Conservation (phyloP, 352 stramenopile genomes). For the Globisporangium acanthophoron region DNA sequence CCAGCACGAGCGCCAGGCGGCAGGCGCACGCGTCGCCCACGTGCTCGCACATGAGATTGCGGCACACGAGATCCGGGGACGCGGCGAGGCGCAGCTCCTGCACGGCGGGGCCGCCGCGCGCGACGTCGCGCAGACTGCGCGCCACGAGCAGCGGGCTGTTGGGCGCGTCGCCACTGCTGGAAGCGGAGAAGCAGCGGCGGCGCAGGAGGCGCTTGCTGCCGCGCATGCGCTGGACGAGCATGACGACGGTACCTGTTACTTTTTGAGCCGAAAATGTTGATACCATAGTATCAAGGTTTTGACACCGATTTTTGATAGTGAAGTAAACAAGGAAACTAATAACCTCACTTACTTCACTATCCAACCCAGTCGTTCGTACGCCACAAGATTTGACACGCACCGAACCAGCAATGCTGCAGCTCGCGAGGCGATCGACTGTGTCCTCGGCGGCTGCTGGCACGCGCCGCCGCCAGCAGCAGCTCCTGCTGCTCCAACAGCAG, state of each 20-base stretch:
- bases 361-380: too few species aligned
- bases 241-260: too few species aligned
- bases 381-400: too few species aligned
- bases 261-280: too few species aligned
- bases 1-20: constrained; percentile 71
- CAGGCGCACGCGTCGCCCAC: constrained; percentile 83
- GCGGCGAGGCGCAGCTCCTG: constrained; percentile 58
- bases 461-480: background rate
- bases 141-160: background rate
- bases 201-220: too few species aligned
- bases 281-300: too few species aligned
- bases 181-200: background rate
- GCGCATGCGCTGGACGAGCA: too few species aligned
- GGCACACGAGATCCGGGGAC: constrained; percentile 86
- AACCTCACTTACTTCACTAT: too few species aligned
- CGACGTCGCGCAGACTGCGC: constrained; percentile 59
- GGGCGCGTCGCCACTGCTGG: background rate
- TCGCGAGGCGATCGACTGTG: constrained; percentile 10
- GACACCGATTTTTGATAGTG: too few species aligned
- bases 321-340: too few species aligned
- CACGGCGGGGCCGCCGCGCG: constrained; percentile 40
- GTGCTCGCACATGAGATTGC: constrained; percentile 91
- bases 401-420: constrained; percentile 2
- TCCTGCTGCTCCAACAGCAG: too few species aligned
- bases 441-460: background rate